Base-by-base conservation (phyloP, 331 rosid genomes). In the Phaseolus coccineus region DNA sequence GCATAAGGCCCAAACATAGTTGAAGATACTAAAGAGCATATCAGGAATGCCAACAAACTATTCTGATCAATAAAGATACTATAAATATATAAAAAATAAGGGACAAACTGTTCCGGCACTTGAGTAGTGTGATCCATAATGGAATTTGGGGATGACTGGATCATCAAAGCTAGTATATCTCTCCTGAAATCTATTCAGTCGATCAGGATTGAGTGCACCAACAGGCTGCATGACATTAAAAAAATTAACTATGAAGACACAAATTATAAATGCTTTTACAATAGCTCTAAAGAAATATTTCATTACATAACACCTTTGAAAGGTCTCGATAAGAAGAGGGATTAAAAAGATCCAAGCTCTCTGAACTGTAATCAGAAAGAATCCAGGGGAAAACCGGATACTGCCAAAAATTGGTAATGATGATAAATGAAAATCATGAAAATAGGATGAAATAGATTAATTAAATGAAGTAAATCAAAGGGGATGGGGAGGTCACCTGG, bases 341-440 rank as follows among this genome's bases (percentile, higher is more conserved):
- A 84, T 93, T 91, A 40, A 91, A 84, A 70, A 96, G 90, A 89
- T 96, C 92, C 87, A 96, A 93, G 86, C 71, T 89, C 89, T 89
- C 85, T 48, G 98, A 93, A 87, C 78, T 84, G 92, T 96, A 96
- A 86, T 96, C 97, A 74, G 97, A 91, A 89, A 96, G 93, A 87
- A 96, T 85, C 99, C 99, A 96, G 7, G 99, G 99, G 82, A 93
- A 96, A 81, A 96, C 98, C 16, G 99, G 99, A 82, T 96, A 96
- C 99, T 96, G 99, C 88, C 70, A 83, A 80, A 80, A 77, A 63
- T 30, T 44, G 50, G 52, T 71, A 55, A 52, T 27, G 76, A 39
- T 35, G 64, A 78, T 48, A 52, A 65, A 84, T 90, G 64, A 66
- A 84, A 44, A 76, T 52, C 59, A 80, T 57, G 85, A 81, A 25